Evolutionary conservation across 495 filamentous ascomycete genomes (phyloP).

Genomic region (Amphirosellinia nigrospora): DNA sequence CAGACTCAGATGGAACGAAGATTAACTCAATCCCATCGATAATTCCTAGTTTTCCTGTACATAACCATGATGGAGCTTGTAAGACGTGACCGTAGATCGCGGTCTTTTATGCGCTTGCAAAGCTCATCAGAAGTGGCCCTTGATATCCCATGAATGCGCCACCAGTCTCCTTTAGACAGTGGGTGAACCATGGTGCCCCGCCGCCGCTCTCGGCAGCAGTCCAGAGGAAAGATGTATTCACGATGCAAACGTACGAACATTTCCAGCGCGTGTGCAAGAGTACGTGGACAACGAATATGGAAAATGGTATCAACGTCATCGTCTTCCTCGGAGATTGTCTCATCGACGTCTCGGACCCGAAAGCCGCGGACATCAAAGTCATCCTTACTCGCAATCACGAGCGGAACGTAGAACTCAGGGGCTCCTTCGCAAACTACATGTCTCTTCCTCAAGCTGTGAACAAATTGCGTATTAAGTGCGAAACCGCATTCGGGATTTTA

Average conservation of each 20-base stretch:
- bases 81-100: not conserved
- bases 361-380: not conserved
- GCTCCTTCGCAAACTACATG: not conserved
- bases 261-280: not conserved
- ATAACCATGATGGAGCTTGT: not conserved
- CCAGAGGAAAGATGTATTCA: conserved; percentile 5
- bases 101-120: not conserved
- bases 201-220: not conserved
- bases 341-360: not conserved
- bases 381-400: not conserved
- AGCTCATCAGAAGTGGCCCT: not conserved
- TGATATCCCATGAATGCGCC: not conserved
- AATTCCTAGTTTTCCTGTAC: not conserved
- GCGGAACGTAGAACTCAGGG: not conserved
- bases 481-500: not conserved
- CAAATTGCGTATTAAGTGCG: not conserved
- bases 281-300: not conserved
- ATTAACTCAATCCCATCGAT: not conserved
- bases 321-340: conserved; percentile 5
- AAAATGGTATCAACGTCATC: conserved; percentile 2
- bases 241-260: not conserved
- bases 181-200: not conserved
- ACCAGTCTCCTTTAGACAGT: not conserved
- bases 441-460: not conserved
- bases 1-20: not conserved